Base-by-base conservation (phyloP, 305 asterid genomes). In the Withania somnifera region DNA sequence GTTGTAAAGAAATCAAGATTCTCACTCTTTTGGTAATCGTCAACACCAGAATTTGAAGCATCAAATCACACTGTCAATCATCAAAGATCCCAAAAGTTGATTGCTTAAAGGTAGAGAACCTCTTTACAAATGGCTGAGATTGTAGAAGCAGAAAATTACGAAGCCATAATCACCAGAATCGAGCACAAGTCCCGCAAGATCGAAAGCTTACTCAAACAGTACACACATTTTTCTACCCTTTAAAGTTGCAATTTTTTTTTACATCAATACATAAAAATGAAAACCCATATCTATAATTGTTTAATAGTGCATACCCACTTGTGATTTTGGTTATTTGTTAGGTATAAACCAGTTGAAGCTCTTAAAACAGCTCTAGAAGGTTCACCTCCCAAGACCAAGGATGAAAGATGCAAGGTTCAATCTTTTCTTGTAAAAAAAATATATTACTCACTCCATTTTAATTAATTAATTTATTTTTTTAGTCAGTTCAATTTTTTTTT, bases 191-290 rank as follows among this genome's bases (percentile, higher is more conserved):
- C 98, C 36, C 93, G 97, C 92, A 95, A 94, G 91, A 95, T 95
- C 89, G 99, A 95, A 57, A 94, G 97, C 90, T 87, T 95, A 87
- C 99, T 95, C 91, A 94, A 94, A 87, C 98, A 93, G 97, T 95
- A 87, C 63, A 17, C 19, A 17, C 5, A 36, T 26, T 52, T 45
- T 8, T 34, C 6, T 64, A 8, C 10, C 15, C 1, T 15, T 42
- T 17, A 20, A 81, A 81, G 20, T 79, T 40, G 11, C 22, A 56
- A 14, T 11, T 45, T 81, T 66, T 8, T 28, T 11, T 30, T 64
- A 7, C 50, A 9, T 24, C 15, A n/a, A n/a, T 80, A 53, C 66
- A 57, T n/a, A 73, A 50, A 54, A 34, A 7, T 34, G 17, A 20
- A 57, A 34, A 11, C 79, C 60, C 79, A 47, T 40, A 15, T 47